Conservation (phyloP, 2,329 filamentous ascomycete species). For the Cordyceps cateniannulata region DNA sequence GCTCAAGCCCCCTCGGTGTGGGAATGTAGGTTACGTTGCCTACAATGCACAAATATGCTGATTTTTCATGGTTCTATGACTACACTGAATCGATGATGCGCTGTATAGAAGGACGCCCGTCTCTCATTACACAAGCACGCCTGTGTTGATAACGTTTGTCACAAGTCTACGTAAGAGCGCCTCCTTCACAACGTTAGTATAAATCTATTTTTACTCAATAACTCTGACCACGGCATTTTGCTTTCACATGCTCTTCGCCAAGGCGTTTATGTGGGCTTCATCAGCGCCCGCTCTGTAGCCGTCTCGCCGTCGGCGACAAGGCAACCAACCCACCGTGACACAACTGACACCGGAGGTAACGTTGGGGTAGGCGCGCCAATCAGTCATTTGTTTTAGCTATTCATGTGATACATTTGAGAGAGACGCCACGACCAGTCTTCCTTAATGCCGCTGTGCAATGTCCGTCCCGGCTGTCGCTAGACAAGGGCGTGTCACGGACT, state of each 20-base stretch:
- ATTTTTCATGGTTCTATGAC: no score
- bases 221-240: neutral
- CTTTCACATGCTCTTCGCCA: neutral
- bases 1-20: no score
- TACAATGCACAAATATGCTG: no score
- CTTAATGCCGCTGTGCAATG: no score
- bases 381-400: neutral
- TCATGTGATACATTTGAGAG: neutral
- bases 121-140: no score
- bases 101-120: no score
- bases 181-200: no score
- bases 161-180: no score
- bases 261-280: neutral
- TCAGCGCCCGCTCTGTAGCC: neutral
- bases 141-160: no score
- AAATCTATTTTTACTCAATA: neutral
- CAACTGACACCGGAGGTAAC: neutral
- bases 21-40: no score
- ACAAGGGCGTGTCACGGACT: neutral
- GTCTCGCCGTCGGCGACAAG: neutral
- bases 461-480: neutral
- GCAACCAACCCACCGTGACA: no score
- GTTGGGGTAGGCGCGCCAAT: neutral
- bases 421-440: neutral
- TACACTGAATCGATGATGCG: no score